phyloP scores from a whole-genome alignment of 2,329 filamentous ascomycete species.

The Penicillium sp. region DNA sequence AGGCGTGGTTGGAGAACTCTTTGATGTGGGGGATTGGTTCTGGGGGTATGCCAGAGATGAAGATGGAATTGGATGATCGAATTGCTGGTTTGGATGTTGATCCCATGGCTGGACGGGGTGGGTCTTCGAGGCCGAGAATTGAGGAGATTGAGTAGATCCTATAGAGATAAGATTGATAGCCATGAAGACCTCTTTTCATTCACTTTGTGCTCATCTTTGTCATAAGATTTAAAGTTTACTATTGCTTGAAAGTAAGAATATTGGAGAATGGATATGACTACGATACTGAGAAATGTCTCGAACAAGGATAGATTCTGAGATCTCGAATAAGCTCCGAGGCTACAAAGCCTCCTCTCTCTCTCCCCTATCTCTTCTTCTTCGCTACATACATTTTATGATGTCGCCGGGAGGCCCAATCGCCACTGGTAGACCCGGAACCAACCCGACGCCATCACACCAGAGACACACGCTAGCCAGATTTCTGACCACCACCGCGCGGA shows the following conservation, averaged over 20 bases:
- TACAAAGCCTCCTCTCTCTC: too few relatives aligned
- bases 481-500: constrained; percentile 16
- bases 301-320: background rate
- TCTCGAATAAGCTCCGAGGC: too few relatives aligned
- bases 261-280: background rate
- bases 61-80: constrained; percentile 36
- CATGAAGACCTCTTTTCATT: background rate
- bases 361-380: too few relatives aligned
- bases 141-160: constrained; percentile 43
- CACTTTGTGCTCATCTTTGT: background rate
- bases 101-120: constrained; percentile 29
- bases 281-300: background rate
- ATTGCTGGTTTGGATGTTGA: constrained; percentile 41
- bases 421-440: background rate
- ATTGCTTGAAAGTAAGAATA: too few relatives aligned
- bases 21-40: constrained; percentile 39
- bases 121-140: constrained; percentile 33
- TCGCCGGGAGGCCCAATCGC: background rate
- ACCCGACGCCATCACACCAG: background rate
- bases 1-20: constrained; percentile 45
- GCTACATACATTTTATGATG: background rate
- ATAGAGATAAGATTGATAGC: background rate
- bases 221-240: background rate
- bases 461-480: background rate
- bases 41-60: constrained; percentile 19